phyloP scores from a whole-genome alignment of 2,329 filamentous ascomycete genomes.

The Helotiales sp. region DNA sequence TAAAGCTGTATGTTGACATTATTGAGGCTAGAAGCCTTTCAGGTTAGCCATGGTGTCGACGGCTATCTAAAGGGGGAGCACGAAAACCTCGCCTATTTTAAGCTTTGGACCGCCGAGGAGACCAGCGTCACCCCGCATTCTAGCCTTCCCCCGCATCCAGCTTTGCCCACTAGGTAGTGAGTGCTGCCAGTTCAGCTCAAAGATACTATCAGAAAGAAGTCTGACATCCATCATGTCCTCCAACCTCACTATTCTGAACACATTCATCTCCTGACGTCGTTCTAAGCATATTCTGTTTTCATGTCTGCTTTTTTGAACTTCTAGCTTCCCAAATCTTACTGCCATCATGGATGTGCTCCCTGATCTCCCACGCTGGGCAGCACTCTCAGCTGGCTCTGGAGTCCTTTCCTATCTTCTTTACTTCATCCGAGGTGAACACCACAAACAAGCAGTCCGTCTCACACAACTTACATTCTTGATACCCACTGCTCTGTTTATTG shows the following conservation, averaged over 20 bases:
- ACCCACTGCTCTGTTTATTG: neutral
- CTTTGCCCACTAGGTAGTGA: neutral
- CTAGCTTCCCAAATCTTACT: too few relatives aligned
- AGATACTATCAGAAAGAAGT: too few relatives aligned
- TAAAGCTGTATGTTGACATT: too few relatives aligned
- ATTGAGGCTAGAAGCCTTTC: neutral
- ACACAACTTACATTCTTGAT: constrained; percentile 3
- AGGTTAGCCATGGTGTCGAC: neutral
- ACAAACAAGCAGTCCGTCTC: constrained; percentile 9
- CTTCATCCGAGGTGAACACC: constrained; percentile 29
- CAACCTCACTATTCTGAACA: neutral
- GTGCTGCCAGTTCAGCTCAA: too few relatives aligned
- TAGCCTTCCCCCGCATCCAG: neutral
- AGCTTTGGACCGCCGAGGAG: neutral
- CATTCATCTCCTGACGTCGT: neutral
- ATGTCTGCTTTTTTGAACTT: neutral
- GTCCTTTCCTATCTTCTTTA: constrained; percentile 19
- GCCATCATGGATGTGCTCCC: neutral
- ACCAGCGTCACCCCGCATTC: neutral
- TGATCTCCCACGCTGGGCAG: neutral
- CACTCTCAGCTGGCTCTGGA: neutral
- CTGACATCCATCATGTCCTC: too few relatives aligned
- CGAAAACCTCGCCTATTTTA: neutral
- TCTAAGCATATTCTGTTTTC: neutral
- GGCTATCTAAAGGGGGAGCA: neutral